Evolutionary conservation across 345 rosid genomes (phyloP).

Genomic region (Litchi chinensis): DNA sequence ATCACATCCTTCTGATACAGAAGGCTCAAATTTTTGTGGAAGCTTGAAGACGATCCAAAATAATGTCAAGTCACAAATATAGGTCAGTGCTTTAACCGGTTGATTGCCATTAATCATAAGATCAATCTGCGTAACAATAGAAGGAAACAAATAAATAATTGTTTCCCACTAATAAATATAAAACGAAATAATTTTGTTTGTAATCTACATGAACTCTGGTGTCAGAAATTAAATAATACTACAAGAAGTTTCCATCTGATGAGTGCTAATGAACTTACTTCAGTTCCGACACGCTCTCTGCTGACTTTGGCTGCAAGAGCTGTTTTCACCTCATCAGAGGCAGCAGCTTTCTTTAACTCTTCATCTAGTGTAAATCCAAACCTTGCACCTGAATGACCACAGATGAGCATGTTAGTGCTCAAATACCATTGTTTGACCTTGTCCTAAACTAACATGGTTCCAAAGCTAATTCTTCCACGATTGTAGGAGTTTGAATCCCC

Average conservation of each 20-base stretch:
- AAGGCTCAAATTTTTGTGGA: conserved; percentile 57
- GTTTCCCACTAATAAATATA: background rate
- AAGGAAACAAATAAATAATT: conserved; percentile 24
- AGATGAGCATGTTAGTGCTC: conserved; percentile 20
- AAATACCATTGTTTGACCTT: background rate
- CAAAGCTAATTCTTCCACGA: background rate
- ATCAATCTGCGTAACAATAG: conserved; percentile 62
- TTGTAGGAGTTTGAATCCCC: background rate
- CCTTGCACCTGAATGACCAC: conserved; percentile 73
- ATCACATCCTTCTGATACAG: conserved; percentile 54
- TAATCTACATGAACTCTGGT: conserved; percentile 1
- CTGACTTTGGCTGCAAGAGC: conserved; percentile 89
- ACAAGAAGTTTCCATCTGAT: conserved; percentile 7
- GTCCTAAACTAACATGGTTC: background rate
- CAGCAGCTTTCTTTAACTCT: conserved; percentile 75
- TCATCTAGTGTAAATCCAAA: conserved; percentile 74
- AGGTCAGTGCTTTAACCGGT: conserved; percentile 70
- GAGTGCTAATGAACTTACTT: conserved; percentile 49
- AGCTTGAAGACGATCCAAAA: conserved; percentile 70
- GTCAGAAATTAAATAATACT: conserved; percentile 18
- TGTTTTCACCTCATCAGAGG: conserved; percentile 69
- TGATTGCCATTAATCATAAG: conserved; percentile 83
- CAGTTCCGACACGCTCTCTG: conserved; percentile 90
- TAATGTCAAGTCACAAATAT: conserved; percentile 58
- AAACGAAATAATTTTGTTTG: background rate